These are phyloP conservation scores for Cladosporium sp. DNA, from an alignment of 2,329 filamentous ascomycete species.

Conservation along the genomic window DNA sequence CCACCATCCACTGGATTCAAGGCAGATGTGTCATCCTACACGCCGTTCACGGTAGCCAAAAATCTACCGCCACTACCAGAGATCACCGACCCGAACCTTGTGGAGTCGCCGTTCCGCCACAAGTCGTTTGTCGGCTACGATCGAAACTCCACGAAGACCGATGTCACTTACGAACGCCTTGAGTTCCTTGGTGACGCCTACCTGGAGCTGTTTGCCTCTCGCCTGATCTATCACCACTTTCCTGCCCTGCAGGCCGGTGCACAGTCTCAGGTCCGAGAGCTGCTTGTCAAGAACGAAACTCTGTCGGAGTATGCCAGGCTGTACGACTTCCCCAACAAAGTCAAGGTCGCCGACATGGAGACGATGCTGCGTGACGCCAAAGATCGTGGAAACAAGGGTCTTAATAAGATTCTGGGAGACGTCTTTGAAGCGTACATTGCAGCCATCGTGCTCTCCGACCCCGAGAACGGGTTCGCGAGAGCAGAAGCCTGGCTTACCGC, in stretches of 20 bases:
- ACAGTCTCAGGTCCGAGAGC: conserved; percentile 74
- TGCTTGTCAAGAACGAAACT: conserved; percentile 77
- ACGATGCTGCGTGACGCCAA: conserved; percentile 28
- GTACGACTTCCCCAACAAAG: conserved; percentile 69
- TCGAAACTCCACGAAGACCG: conserved; percentile 28
- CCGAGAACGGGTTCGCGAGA: conserved; percentile 59
- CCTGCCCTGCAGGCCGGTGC: conserved; percentile 64
- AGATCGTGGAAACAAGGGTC: conserved; percentile 51
- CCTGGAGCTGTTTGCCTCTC: conserved; percentile 72
- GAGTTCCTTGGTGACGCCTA: conserved; percentile 91
- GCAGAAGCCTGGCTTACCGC: conserved; percentile 71
- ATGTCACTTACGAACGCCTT: conserved; percentile 70
- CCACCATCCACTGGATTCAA: conserved; percentile 21
- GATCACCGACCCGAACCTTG: conserved; percentile 27
- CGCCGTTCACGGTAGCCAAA: conserved; percentile 23
- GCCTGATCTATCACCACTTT: conserved; percentile 74
- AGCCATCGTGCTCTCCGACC: conserved; percentile 70
- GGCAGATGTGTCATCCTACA: conserved; percentile 24
- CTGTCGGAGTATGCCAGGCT: conserved; percentile 67
- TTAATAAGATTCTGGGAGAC: conserved; percentile 76
- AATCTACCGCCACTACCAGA: conserved; percentile 33
- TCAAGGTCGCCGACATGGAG: conserved; percentile 51
- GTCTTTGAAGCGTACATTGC: conserved; percentile 90
- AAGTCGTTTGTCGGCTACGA: conserved; percentile 24
- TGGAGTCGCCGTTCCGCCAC: conserved; percentile 36